Percentiles rank a stretch among this genome's conserved stretches.
These are phyloP conservation scores for Notholithocarpus densiflorus DNA, from an alignment of 306 rosid species.

Conservation along the genomic window DNA sequence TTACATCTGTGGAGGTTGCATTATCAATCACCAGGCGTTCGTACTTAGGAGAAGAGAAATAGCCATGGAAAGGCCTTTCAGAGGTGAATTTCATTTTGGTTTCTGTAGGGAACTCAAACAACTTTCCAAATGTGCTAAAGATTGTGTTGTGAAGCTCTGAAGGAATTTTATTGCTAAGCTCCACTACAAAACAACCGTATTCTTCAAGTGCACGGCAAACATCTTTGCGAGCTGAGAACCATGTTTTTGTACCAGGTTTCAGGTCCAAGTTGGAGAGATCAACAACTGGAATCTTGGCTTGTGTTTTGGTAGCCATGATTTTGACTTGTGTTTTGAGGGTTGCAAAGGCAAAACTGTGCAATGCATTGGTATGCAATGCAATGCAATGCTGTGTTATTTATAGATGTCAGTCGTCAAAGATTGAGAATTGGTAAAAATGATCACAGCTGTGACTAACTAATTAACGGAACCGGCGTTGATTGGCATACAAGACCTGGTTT, in stretches of 20 bases:
- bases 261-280: not conserved
- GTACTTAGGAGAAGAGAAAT: not conserved
- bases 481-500: too few species aligned
- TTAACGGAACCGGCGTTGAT: too few species aligned
- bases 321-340: not conserved
- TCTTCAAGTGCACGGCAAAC: conserved; percentile 4
- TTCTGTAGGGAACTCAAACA: conserved; percentile 16
- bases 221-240: not conserved
- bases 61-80: conserved; percentile 16
- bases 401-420: too few species aligned
- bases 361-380: too few species aligned
- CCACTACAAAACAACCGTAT: too few species aligned
- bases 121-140: not conserved
- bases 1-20: not conserved
- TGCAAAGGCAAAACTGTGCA: not conserved
- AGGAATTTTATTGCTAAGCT: not conserved
- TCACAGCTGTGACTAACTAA: too few species aligned
- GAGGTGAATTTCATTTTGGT: not conserved
- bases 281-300: conserved; percentile 3
- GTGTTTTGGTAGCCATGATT: not conserved
- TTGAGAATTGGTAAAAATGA: too few species aligned
- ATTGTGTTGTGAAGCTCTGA: not conserved
- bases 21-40: conserved; percentile 20
- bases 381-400: too few species aligned
- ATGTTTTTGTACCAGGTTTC: not conserved